Conservation (phyloP, 768 basidiomycete species). For the Lactarius psammicola region DNA sequence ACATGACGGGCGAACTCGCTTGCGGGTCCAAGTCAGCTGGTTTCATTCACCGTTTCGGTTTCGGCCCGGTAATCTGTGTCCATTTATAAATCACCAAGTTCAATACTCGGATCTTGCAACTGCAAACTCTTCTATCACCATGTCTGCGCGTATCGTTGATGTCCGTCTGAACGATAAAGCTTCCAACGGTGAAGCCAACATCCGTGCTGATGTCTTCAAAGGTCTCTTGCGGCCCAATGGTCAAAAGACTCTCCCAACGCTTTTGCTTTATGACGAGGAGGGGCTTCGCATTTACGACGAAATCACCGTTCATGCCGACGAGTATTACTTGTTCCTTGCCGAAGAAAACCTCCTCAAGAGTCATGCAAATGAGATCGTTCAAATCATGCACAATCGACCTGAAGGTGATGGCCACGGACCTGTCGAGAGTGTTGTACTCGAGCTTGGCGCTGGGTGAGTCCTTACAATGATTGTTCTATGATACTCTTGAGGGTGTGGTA, state of each 20-base stretch:
- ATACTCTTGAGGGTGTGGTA: not conserved
- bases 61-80: not conserved
- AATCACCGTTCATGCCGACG: slow-evolving; percentile 71
- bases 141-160: slow-evolving; percentile 46
- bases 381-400: slow-evolving; percentile 57
- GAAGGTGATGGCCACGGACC: slow-evolving; percentile 27
- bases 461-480: not conserved
- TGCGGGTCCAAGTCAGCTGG: slow-evolving; percentile 8
- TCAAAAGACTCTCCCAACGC: slow-evolving; percentile 69
- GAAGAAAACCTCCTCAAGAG: slow-evolving; percentile 82
- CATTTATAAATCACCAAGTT: slow-evolving; percentile 5
- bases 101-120: not conserved
- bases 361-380: slow-evolving; percentile 72
- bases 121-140: slow-evolving; percentile 4
- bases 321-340: slow-evolving; percentile 89
- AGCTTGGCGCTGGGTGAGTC: slow-evolving; percentile 93
- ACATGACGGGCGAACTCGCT: not conserved
- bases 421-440: slow-evolving; percentile 64
- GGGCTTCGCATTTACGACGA: slow-evolving; percentile 86
- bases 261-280: slow-evolving; percentile 82
- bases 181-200: slow-evolving; percentile 34
- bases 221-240: slow-evolving; percentile 57
- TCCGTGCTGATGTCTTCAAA: slow-evolving; percentile 47
- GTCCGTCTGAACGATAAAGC: slow-evolving; percentile 42
- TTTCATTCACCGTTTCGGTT: not conserved